Evolutionary conservation across 768 basidiomycete species (phyloP).

Genomic region (Macrolepiota fuliginosa): DNA sequence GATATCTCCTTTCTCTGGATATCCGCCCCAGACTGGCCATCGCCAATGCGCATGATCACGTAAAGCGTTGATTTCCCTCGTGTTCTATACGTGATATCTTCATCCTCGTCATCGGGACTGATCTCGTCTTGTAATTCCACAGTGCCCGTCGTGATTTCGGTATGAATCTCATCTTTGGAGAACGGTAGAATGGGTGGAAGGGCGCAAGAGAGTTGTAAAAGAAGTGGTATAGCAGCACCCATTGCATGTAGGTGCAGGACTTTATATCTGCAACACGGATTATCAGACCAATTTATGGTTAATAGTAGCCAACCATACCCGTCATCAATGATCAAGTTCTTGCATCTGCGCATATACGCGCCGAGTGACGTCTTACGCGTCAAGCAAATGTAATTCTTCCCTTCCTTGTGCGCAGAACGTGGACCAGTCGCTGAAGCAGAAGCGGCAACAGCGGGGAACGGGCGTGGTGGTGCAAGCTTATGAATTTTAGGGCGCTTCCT

Average conservation of each 20-base stretch:
- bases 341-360: conserved; percentile 76
- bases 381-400: conserved; percentile 78
- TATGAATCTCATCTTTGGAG: conserved; percentile 56
- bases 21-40: conserved; percentile 48
- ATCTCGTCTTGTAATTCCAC: conserved; percentile 79
- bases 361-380: conserved; percentile 74
- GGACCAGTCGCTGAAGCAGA: conserved; percentile 82
- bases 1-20: conserved; percentile 12
- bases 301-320: conserved; percentile 44
- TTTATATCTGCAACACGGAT: conserved; percentile 50
- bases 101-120: conserved; percentile 70
- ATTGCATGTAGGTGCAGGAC: conserved; percentile 75
- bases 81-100: conserved; percentile 62
- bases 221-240: conserved; percentile 87
- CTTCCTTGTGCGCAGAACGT: conserved; percentile 73
- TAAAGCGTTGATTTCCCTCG: conserved; percentile 70
- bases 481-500: conserved; percentile 38
- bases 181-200: conserved; percentile 74
- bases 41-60: conserved; percentile 59
- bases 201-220: conserved; percentile 65
- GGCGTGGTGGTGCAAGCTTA: conserved; percentile 71
- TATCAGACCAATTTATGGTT: neutral
- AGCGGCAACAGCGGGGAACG: conserved; percentile 71
- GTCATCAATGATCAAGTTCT: conserved; percentile 65
- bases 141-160: conserved; percentile 65